phyloP scores from a whole-genome alignment of 2,329 filamentous ascomycete genomes.

The Cadophora malorum region DNA sequence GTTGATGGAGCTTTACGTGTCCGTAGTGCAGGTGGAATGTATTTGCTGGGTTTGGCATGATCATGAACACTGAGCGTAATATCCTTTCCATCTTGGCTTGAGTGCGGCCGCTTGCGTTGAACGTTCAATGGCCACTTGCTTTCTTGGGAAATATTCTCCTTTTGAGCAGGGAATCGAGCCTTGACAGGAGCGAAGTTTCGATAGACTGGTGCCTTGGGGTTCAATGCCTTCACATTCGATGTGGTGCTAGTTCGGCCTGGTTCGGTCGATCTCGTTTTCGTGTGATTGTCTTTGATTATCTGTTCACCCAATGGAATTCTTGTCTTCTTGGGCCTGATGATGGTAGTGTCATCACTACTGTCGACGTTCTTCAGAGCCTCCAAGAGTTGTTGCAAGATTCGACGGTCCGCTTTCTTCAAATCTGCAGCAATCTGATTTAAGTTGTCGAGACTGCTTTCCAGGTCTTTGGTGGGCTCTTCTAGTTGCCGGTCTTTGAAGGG shows the following conservation, averaged over 20 bases:
- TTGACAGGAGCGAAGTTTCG: conserved; percentile 19
- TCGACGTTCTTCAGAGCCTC: conserved; percentile 33
- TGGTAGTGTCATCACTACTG: conserved; percentile 27
- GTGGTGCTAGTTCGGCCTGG: background rate
- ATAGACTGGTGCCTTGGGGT: conserved; percentile 35
- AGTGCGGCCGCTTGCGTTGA: conserved; percentile 13
- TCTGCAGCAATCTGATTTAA: conserved; percentile 23
- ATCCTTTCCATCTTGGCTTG: conserved; percentile 4
- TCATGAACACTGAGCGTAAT: background rate
- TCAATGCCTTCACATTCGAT: conserved; percentile 24
- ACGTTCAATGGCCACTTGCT: conserved; percentile 20
- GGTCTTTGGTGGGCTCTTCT: background rate
- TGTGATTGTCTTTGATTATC: background rate
- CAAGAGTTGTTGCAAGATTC: conserved; percentile 33
- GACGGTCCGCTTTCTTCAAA: conserved; percentile 31
- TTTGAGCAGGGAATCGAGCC: conserved; percentile 5
- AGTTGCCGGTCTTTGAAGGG: background rate
- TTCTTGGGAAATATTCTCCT: conserved; percentile 16
- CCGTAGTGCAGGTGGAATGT: conserved; percentile 25
- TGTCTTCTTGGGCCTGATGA: conserved; percentile 5
- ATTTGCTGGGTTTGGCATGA: conserved; percentile 19
- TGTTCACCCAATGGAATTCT: conserved; percentile 10
- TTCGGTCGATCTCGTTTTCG: background rate
- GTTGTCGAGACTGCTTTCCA: conserved; percentile 24
- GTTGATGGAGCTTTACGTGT: background rate